These are phyloP conservation scores for Russula emetica DNA, from an alignment of 768 basidiomycete genomes.

Conservation along the genomic window DNA sequence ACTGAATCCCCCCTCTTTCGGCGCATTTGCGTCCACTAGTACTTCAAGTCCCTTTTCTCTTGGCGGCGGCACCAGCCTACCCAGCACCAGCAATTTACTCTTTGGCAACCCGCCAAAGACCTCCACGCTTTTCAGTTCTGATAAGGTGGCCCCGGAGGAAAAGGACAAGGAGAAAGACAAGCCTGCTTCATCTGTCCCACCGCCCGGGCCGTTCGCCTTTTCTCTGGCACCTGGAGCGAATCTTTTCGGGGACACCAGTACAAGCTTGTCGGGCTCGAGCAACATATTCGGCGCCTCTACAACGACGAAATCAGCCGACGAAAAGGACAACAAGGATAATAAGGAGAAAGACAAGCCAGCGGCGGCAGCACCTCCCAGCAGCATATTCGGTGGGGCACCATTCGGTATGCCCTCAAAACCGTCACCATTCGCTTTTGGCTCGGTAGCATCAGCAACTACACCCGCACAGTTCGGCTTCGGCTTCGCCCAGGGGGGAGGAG, in stretches of 20 bases:
- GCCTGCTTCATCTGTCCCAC: not conserved
- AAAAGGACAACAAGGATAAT: conserved; percentile 8
- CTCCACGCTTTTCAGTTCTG: conserved; percentile 11
- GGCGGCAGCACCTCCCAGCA: not conserved
- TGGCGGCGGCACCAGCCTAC: conserved; percentile 5
- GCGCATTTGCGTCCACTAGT: not conserved
- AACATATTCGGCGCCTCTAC: conserved; percentile 21
- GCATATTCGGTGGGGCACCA: conserved; percentile 12
- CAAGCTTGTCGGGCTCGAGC: not conserved
- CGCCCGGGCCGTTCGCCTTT: conserved; percentile 6
- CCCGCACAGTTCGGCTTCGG: conserved; percentile 24
- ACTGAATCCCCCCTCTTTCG: conserved; percentile 20
- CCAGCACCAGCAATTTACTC: not conserved
- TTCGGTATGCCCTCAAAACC: conserved; percentile 13
- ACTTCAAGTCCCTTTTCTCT: conserved; percentile 11
- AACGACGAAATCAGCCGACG: conserved; percentile 13
- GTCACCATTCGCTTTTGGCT: conserved; percentile 19
- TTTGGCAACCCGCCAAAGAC: conserved; percentile 18
- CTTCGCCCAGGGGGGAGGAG: not conserved
- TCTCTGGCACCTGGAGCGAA: conserved; percentile 7
- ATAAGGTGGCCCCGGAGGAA: conserved; percentile 4
- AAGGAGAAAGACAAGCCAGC: conserved; percentile 1
- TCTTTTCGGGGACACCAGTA: conserved; percentile 7
- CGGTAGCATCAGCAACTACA: not conserved
- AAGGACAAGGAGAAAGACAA: conserved; percentile 14